Base-by-base conservation (phyloP, 163 green algal species). In the Chloromonas sp. region DNA sequence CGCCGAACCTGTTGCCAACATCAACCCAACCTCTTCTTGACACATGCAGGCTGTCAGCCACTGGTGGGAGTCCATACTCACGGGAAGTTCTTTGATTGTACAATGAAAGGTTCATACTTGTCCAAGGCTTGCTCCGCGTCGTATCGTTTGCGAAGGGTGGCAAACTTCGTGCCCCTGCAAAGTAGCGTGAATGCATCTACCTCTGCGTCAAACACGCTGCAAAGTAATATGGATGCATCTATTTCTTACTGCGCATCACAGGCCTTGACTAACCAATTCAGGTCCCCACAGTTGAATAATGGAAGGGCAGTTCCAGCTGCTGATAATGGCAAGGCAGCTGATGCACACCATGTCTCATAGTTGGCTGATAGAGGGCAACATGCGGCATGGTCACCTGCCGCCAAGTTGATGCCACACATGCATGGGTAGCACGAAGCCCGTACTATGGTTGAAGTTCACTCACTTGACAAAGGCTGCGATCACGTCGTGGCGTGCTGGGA, bases 31-130 rank as follows among this genome's bases (percentile, higher is more conserved):
- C 8, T 11, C 66, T 76, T 11, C 66, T 76, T 76, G 66, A 8
- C 8, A 8, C 74, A 80, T 58, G 74, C 74, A 13, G 58, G 58
- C 15, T 58, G 14, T 80, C 8, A 15, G 15, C 74, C 8, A 36
- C 74, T 36, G 36, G 36, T 36, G 36, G 36, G 36, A 36, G 36
- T 36, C 36, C 36, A 36, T 59, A 91, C 92, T 91, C 79, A 94
- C 89, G 90, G 91, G 85, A 94, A 95, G 83, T 95, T 95, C 1
- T 91, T 90, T 74, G 89, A 93, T 8, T 86, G 83, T 0, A 91
- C 81, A 8, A 96, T 91, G 84, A 95, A 95, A 8, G 93, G 93
- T 83, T 95, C 92, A 82, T 96, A 96, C 82, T 93, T 93, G 14
- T 79, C 8, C 14, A 95, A 80, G 8, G 66, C 61, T 5, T 87